phyloP scores from a whole-genome alignment of 306 rosid genomes.

The Prunus mira region DNA sequence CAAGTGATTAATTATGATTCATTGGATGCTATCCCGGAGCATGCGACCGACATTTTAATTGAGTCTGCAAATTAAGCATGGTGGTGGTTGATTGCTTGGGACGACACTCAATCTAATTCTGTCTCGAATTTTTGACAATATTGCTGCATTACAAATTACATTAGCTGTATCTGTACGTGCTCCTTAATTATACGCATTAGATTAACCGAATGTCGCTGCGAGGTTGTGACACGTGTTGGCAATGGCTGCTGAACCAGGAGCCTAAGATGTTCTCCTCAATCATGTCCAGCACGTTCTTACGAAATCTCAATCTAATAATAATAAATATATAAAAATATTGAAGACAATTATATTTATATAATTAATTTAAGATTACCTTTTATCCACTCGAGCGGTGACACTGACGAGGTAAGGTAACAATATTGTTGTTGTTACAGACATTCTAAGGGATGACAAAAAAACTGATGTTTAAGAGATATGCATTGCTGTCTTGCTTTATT shows the following conservation, averaged over 20 bases:
- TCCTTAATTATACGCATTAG: background rate
- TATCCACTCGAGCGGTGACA: background rate
- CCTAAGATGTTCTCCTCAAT: slow-evolving; percentile 1
- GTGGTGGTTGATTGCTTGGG: background rate
- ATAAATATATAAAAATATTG: background rate
- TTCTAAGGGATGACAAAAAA: background rate
- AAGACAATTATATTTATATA: background rate
- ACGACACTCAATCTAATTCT: background rate
- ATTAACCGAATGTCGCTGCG: background rate
- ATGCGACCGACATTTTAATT: slow-evolving; percentile 10
- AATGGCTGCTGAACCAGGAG: background rate
- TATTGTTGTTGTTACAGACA: background rate
- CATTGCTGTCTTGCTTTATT: background rate
- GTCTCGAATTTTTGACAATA: background rate
- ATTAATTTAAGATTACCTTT: background rate
- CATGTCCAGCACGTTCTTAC: slow-evolving; percentile 11
- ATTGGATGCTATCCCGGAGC: background rate
- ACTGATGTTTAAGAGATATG: background rate
- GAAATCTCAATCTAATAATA: slow-evolving; percentile 1
- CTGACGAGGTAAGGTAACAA: background rate
- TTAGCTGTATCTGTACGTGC: background rate
- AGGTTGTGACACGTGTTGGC: background rate
- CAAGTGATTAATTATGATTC: background rate
- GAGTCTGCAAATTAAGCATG: background rate
- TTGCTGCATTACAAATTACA: background rate